A percentile compares a stretch with the other conserved stretches of the same genome.
Conservation (phyloP, 2,329 filamentous ascomycete genomes). For the Trichoderma lentiforme region DNA sequence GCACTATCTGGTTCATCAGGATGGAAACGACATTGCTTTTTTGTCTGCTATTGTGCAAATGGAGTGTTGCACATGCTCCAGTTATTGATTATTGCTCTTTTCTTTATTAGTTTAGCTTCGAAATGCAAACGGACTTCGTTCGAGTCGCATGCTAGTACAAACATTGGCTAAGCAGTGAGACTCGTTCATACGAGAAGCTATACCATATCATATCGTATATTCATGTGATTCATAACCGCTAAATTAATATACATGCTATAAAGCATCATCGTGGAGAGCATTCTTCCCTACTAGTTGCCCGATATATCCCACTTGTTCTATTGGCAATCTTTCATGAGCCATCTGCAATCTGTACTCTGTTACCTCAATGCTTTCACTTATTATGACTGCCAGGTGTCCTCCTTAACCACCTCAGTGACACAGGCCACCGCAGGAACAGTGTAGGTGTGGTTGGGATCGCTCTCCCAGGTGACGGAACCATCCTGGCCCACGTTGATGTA, state of each 20-base stretch:
- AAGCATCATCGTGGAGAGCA: neutral
- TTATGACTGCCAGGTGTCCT: conserved; percentile 31
- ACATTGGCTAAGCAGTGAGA: neutral
- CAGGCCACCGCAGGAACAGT: conserved; percentile 32
- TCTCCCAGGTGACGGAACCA: conserved; percentile 61
- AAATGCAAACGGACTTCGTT: neutral
- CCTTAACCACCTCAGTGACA: conserved; percentile 26
- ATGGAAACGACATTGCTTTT: neutral
- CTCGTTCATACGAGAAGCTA: neutral
- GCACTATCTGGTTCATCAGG: conserved; percentile 3
- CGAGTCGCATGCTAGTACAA: neutral
- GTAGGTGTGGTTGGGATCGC: conserved; percentile 49
- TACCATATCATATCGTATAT: neutral
- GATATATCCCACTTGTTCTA: neutral
- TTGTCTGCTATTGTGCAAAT: neutral
- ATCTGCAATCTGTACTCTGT: neutral
- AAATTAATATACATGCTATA: conserved; percentile 1
- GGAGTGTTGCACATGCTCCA: neutral
- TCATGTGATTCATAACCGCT: conserved; percentile 2
- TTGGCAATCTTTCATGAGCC: neutral
- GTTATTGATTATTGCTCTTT: neutral
- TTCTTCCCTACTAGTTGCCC: neutral
- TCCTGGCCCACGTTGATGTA: conserved; percentile 58
- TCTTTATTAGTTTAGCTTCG: neutral
- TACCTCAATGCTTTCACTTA: neutral